Percentiles rank a stretch among this genome's conserved stretches.
Evolutionary conservation across 306 rosid species (phyloP).

Genomic region (Ziziphus jujuba): DNA sequence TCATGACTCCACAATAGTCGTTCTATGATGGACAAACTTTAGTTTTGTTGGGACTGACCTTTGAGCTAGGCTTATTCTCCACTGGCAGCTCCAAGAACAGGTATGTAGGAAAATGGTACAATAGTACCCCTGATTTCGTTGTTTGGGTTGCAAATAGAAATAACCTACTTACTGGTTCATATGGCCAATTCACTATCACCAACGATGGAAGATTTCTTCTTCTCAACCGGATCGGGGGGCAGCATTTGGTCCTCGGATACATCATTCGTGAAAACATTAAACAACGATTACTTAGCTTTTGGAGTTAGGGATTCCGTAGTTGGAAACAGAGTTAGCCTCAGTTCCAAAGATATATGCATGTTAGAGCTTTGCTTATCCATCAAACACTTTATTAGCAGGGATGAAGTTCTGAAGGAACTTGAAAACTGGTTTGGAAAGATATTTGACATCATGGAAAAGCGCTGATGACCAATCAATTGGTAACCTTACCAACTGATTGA

Average conservation of each 20-base stretch:
- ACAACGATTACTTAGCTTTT: slow-evolving; percentile 29
- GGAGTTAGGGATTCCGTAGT: slow-evolving; percentile 37
- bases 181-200: slow-evolving; percentile 20
- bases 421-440: neutral
- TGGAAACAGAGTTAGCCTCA: slow-evolving; percentile 4
- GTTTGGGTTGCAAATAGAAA: slow-evolving; percentile 35
- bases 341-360: slow-evolving; percentile 20
- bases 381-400: neutral
- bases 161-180: neutral
- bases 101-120: slow-evolving; percentile 31
- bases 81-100: neutral
- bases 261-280: too few relatives aligned
- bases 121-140: neutral
- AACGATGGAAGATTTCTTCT: slow-evolving; percentile 35
- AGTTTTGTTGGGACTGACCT: neutral
- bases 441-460: slow-evolving; percentile 3
- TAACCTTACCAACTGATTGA: neutral
- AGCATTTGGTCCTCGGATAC: slow-evolving; percentile 20
- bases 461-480: neutral
- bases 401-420: neutral
- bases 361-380: slow-evolving; percentile 19
- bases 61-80: slow-evolving; percentile 27
- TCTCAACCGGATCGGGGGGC: slow-evolving; percentile 8
- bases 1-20: neutral
- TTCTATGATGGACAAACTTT: neutral